Conservation (phyloP, 2,329 filamentous ascomycete genomes). For the Penicillium sp. region DNA sequence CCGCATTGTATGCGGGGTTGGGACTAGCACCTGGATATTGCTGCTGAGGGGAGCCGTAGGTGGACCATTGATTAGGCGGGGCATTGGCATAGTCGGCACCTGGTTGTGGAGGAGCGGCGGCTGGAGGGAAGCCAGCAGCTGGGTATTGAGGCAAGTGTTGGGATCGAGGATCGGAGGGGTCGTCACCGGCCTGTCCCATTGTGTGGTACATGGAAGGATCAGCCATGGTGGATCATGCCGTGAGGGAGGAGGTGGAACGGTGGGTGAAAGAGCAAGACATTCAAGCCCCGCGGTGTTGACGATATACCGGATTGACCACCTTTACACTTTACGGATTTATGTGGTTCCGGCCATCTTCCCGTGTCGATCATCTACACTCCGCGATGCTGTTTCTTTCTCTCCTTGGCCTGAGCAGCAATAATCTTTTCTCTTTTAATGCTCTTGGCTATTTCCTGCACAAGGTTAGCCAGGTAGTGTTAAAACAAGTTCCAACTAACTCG, state of each 20-base stretch:
- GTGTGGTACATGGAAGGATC: conserved; percentile 40
- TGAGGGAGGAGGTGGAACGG: conserved; percentile 7
- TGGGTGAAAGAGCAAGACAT: conserved; percentile 4
- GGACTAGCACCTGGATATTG: conserved; percentile 22
- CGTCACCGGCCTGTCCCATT: conserved; percentile 42
- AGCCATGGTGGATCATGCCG: conserved; percentile 38
- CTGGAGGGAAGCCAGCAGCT: conserved; percentile 31
- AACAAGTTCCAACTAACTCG: too few relatives aligned
- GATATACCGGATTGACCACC: conserved; percentile 33
- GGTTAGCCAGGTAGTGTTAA: too few relatives aligned
- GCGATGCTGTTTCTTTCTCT: neutral
- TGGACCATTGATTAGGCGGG: conserved; percentile 30
- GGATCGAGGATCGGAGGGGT: conserved; percentile 50
- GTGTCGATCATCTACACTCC: conserved; percentile 4
- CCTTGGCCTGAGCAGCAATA: neutral
- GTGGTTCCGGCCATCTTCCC: conserved; percentile 24
- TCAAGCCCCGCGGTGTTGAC: conserved; percentile 18
- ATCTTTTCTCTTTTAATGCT: too few relatives aligned
- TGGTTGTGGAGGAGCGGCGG: conserved; percentile 37
- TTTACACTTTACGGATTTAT: conserved; percentile 28
- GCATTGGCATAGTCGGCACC: conserved; percentile 33
- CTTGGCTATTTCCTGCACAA: too few relatives aligned
- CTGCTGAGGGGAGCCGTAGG: conserved; percentile 27
- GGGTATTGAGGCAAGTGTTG: conserved; percentile 47
- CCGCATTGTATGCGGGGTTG: conserved; percentile 25